Evolutionary conservation across 495 filamentous ascomycete genomes (phyloP), one percentile per base, ranked within the genome.

Genomic region (Aspergillus conjunctus): DNA sequence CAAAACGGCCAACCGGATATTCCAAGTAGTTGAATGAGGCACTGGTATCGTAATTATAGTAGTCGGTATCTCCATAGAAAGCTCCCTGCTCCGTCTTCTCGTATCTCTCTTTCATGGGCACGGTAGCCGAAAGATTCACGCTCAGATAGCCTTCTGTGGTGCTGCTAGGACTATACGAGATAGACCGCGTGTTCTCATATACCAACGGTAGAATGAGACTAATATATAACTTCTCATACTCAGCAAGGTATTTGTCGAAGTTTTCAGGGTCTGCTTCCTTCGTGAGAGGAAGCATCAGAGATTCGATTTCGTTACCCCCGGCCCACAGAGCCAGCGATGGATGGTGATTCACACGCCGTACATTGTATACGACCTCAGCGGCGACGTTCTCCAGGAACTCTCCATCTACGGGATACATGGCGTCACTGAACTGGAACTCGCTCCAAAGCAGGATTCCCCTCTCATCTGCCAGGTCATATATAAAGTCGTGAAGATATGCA

Each of bases 281-380:
- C n/a, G 86, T 76, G 0, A 73, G 56, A 2, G 63, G 67, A 21
- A 89, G 71, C 69, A 84, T 82, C 22, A 85, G 63, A 14, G 78
- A 82, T 68, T 88, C 84, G 1, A 89, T 72, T 63, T 90, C 87
- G 51, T 90, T 90, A 18, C 84, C 83, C 21, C 85, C 86, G 2
- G 85, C 84, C 87, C 87, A 89, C 15, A 88, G 66, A 1, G 85
- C 86, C n/a, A 90, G 68, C 0, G 84, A 87, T 37, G 87, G 86
- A 66, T 89, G 87, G 60, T 89, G 85, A 61, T 88, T 88, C 21
- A 85, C 69, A 14, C 87, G 73, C 34, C 87, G 79, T 11, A 87
- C 84, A 39, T 90, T 82, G 62, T 88, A 88, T 21, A 78, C 71
- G 7, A 85, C 82, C 65, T 90, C 87, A 12, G 74, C 73, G 0